Percentiles rank a stretch among this genome's conserved stretches.
Evolutionary conservation across 2,329 filamentous ascomycete genomes (phyloP).

Genomic region (Lasiodiplodia citricola): DNA sequence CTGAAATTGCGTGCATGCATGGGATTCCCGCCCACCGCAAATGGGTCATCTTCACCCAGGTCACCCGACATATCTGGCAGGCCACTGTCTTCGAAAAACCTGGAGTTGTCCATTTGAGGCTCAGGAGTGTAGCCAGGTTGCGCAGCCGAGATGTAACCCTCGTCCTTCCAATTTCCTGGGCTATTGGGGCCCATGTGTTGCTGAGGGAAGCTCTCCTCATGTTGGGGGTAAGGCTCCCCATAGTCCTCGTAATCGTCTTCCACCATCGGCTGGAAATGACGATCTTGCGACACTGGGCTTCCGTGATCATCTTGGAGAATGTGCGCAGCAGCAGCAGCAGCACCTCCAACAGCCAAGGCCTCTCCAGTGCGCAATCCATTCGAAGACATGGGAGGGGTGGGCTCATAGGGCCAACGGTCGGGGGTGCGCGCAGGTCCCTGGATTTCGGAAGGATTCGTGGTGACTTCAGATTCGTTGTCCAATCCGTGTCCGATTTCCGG

Average conservation of each 20-base stretch:
- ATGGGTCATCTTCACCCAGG: conserved; percentile 64
- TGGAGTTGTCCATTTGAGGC: conserved; percentile 49
- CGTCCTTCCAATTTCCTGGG: conserved; percentile 69
- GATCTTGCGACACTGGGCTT: conserved; percentile 34
- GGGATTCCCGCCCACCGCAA: conserved; percentile 59
- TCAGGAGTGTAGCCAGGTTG: conserved; percentile 60
- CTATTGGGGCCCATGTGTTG: conserved; percentile 41
- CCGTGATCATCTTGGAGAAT: conserved; percentile 34
- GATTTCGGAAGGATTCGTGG: conserved; percentile 84
- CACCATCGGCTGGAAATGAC: conserved; percentile 42
- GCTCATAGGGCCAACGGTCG: conserved; percentile 62
- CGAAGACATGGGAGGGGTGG: conserved; percentile 52
- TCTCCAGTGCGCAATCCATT: conserved; percentile 39
- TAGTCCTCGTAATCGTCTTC: conserved; percentile 47
- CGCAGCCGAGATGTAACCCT: conserved; percentile 87
- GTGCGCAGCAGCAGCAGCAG: conserved; percentile 56
- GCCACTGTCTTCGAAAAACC: conserved; percentile 62
- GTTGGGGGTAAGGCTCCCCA: conserved; percentile 36
- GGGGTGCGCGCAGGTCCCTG: conserved; percentile 67
- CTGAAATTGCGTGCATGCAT: conserved; percentile 72
- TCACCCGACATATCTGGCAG: conserved; percentile 58
- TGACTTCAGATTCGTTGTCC: conserved; percentile 67
- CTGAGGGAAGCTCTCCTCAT: conserved; percentile 6
- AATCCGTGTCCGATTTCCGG: conserved; percentile 75
- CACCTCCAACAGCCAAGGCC: conserved; percentile 56